phyloP scores from a whole-genome alignment of 208 protist genomes.

The Acanthamoeba castellanii region DNA sequence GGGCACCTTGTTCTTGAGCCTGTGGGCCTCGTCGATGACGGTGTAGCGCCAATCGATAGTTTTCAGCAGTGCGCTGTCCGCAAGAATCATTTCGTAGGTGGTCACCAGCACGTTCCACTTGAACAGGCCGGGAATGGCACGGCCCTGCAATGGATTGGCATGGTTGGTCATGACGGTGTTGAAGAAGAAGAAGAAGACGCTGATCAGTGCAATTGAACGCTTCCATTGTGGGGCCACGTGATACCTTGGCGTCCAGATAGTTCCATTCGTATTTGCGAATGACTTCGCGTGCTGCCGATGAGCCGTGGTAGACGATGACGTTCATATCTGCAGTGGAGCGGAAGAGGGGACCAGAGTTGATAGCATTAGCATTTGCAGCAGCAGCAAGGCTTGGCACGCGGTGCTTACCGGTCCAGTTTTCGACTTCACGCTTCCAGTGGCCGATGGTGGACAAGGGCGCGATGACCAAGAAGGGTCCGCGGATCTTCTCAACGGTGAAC shows the following conservation, averaged over 20 bases:
- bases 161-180: background rate
- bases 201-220: too few species aligned
- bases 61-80: constrained; percentile 92
- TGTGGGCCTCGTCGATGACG: constrained; percentile 98
- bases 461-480: constrained; percentile 97
- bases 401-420: constrained; percentile 88
- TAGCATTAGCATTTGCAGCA: too few species aligned
- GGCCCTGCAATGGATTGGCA: background rate
- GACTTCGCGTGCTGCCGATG: constrained; percentile 83
- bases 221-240: background rate
- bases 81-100: constrained; percentile 94
- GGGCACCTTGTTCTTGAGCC: constrained; percentile 90
- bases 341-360: background rate
- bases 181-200: background rate
- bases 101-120: constrained; percentile 97
- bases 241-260: constrained; percentile 68
- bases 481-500: constrained; percentile 79
- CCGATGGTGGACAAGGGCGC: constrained; percentile 95
- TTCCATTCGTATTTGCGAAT: constrained; percentile 90
- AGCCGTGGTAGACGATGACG: constrained; percentile 95
- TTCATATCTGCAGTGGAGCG: constrained; percentile 88
- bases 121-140: background rate
- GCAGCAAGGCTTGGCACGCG: background rate
- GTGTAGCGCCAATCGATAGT: constrained; percentile 94
- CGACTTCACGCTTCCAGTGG: constrained; percentile 94